A percentile compares a stretch with the other conserved stretches of the same genome.
Conservation (phyloP, 495 filamentous ascomycete genomes). For the Letharia columbiana region DNA sequence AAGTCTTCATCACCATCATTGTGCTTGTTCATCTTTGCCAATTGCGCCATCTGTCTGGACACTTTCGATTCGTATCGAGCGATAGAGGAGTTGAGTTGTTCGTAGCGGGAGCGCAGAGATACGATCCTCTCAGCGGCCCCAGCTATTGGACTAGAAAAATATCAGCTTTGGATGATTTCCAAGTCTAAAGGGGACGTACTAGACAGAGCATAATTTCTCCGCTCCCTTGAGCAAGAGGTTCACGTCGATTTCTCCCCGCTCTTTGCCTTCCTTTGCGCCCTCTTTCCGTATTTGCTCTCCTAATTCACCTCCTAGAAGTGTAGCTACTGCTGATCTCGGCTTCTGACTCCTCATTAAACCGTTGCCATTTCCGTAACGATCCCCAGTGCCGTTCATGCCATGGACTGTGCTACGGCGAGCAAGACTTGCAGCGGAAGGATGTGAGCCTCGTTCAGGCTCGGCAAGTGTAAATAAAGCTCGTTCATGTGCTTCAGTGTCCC, state of each 20-base stretch:
- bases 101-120: constrained; percentile 59
- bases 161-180: constrained; percentile 1
- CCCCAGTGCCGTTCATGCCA: constrained; percentile 33
- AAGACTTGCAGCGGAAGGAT: constrained; percentile 33
- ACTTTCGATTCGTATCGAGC: constrained; percentile 71
- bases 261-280: constrained; percentile 39
- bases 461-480: constrained; percentile 90
- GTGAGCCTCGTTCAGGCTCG: constrained; percentile 28
- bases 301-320: constrained; percentile 79
- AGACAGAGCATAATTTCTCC: constrained; percentile 83
- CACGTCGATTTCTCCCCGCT: constrained; percentile 69
- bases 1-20: constrained; percentile 31
- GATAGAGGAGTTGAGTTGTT: constrained; percentile 64
- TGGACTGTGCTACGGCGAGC: constrained; percentile 43
- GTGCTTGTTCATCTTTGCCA: constrained; percentile 62
- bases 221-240: constrained; percentile 79
- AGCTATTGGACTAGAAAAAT: constrained; percentile 51
- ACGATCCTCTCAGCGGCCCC: constrained; percentile 76
- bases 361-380: constrained; percentile 43
- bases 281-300: constrained; percentile 68
- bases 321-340: constrained; percentile 78
- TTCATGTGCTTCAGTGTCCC: constrained; percentile 92
- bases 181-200: constrained; percentile 37
- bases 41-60: constrained; percentile 61
- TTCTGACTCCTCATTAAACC: constrained; percentile 48